Evolutionary conservation across 768 basidiomycete genomes (phyloP), one percentile per base, ranked within the genome.

Genomic region (Amanita jacksonii): DNA sequence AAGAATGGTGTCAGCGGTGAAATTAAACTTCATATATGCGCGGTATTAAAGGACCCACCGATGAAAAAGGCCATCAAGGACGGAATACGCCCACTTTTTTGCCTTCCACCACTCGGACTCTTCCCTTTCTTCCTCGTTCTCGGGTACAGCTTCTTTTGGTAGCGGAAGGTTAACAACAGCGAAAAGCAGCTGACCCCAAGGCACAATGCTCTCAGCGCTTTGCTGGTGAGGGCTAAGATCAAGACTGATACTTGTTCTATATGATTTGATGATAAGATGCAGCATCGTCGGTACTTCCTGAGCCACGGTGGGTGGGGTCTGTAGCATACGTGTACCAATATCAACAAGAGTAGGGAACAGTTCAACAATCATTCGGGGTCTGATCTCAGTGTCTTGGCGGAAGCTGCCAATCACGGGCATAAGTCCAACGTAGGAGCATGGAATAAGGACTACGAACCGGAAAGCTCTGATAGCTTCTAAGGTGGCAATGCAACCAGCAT

Each of bases 71-170:
- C 80, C 69, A 27, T 85, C 84, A 6, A 94, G 67, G 28, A 77
- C 78, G n/a, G 73, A 76, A 56, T 82, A 91, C 1, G 90, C 86
- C 91, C 90, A 93, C 57, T 94, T 94, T 66, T 93, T 93, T 7
- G 83, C 74, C 57, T 81, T 83, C 85, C 88, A 89, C 90, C 91
- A 94, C 53, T 87, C 84, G 36, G 70, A 76, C 37, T 69, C 70
- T 64, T 91, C 87, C 27, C 85, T 68, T 12, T 84, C 83, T 4
- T 89, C 84, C 49, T 79, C 74, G 45, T 85, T 78, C 22, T 72
- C 76, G 1, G 85, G 81, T 0, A 89, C 72, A 16, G 69, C 73
- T 2, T 78, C 76, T 41, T 66, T 62, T 0, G 84, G 85, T 22
- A 91, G 66, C 46, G 72, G 67, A 33, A 88, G 62, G 49, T 83